phyloP scores from a whole-genome alignment of 306 rosid genomes.

The Morella rubra region DNA sequence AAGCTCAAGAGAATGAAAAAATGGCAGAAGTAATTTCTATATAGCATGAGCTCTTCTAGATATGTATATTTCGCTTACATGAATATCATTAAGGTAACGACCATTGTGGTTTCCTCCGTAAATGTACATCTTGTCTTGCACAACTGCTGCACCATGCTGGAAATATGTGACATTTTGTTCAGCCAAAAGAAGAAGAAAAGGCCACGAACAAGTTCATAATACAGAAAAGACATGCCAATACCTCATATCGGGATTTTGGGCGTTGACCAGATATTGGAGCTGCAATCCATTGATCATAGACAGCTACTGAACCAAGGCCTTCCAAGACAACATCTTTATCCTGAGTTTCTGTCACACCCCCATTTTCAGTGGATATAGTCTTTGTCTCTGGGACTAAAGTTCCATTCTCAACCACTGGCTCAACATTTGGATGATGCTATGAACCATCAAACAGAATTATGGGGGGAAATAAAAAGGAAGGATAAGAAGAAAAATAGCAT shows the following conservation, averaged over 20 bases:
- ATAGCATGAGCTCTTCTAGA: conserved; percentile 2
- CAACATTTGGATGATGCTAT: conserved; percentile 66
- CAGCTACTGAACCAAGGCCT: conserved; percentile 59
- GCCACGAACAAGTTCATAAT: conserved; percentile 9
- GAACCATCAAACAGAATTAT: conserved; percentile 31
- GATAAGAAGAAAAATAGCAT: neutral
- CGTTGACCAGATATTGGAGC: conserved; percentile 68
- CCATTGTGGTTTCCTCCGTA: conserved; percentile 98
- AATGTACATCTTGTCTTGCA: conserved; percentile 90
- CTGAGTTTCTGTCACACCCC: conserved; percentile 58
- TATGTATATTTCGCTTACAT: conserved; percentile 53
- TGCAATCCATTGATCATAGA: conserved; percentile 83
- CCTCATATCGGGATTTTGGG: conserved; percentile 94
- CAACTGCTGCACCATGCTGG: conserved; percentile 89
- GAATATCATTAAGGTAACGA: conserved; percentile 88
- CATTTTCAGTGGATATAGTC: conserved; percentile 68
- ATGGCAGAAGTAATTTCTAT: neutral
- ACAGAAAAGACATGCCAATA: conserved; percentile 32
- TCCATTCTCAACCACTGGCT: conserved; percentile 70
- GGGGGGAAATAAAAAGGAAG: neutral
- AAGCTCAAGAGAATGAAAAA: neutral
- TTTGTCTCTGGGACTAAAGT: conserved; percentile 69
- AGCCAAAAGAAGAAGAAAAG: conserved; percentile 24
- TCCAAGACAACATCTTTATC: conserved; percentile 80
- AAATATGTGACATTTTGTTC: conserved; percentile 29